Base-by-base conservation (phyloP, 179 eudicot genomes). In the Heliamphora pulchella region DNA sequence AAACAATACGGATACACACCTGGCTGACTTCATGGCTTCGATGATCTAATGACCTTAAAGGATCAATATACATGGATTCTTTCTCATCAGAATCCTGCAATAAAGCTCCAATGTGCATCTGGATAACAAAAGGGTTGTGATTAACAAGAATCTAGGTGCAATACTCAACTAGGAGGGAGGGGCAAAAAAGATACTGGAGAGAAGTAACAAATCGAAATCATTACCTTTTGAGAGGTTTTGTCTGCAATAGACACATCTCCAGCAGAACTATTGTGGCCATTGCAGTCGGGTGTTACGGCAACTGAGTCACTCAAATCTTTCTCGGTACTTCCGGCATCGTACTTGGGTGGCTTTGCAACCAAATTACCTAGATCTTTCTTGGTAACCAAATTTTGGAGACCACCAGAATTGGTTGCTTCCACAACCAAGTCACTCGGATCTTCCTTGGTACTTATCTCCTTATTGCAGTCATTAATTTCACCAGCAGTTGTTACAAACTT, bases 221-320 rank as follows among this genome's bases (percentile, higher is more conserved):
- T 53, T 81, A 84, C 86, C 83, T 67, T 78, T 70, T 18, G 72
- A 9, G 80, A 54, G 10, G 55, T 68, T 2, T 66, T 74, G 13
- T 77, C 68, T 47, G 31, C 61, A 10, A 68, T 47, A 50, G 15
- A 47, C 9, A 9, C 5, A 63, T 71, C 71, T 41, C 43, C 86
- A 71, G 54, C 55, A 31, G 82, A 61, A 43, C 1, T 71, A 9
- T 47, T 39, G 66, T 4, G 63, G 71, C 65, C 81, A 81, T 79
- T 62, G 76, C 55, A 51, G 13, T 39, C 18, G 1, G 69, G 74
- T 54, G 61, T 46, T 48, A 54, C 39, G 66, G 72, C 71, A 74
- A 59, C 57, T 44, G 81, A 17, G 48, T 53, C 67, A 57, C 51
- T 65, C 22, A 64, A 68, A 80, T 75, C 72, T 65, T 80, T 73